These are phyloP conservation scores for Cubamyces sp. DNA, from an alignment of 768 basidiomycete genomes.

Conservation along the genomic window DNA sequence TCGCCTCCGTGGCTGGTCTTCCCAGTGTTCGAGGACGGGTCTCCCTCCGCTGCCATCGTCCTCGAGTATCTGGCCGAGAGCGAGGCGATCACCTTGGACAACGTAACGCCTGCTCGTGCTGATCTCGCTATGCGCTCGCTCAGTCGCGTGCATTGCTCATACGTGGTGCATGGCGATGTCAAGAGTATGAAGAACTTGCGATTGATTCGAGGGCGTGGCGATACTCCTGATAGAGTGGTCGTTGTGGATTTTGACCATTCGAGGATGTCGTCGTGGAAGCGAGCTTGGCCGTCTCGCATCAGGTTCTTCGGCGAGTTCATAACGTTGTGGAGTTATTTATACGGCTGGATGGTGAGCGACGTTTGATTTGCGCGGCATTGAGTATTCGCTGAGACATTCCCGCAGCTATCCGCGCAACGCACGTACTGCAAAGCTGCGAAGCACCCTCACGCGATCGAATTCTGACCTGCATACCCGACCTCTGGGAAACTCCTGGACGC, in stretches of 20 bases:
- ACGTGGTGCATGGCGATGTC: slow-evolving; percentile 19
- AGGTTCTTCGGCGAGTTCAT: not conserved
- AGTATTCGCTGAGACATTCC: too few relatives aligned
- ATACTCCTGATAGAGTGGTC: not conserved
- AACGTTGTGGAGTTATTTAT: not conserved
- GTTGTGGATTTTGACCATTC: slow-evolving; percentile 1
- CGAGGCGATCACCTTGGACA: not conserved
- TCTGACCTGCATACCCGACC: too few relatives aligned
- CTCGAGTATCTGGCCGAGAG: slow-evolving; percentile 21
- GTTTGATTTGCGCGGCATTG: too few relatives aligned
- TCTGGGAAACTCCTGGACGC: too few relatives aligned
- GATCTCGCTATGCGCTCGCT: slow-evolving; percentile 13
- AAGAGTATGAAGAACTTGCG: not conserved
- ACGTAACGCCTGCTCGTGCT: slow-evolving; percentile 11
- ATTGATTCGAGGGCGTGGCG: not conserved
- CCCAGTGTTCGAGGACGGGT: not conserved
- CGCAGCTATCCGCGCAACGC: too few relatives aligned
- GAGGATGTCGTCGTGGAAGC: not conserved
- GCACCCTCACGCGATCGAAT: too few relatives aligned
- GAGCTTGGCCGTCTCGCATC: not conserved
- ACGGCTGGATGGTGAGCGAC: not conserved
- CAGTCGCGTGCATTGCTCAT: slow-evolving; percentile 14
- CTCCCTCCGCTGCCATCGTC: slow-evolving; percentile 13
- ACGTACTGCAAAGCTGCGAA: too few relatives aligned
- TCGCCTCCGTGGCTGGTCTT: not conserved